These are phyloP conservation scores for Psidium guajava DNA, from an alignment of 345 rosid genomes.

Conservation along the genomic window DNA sequence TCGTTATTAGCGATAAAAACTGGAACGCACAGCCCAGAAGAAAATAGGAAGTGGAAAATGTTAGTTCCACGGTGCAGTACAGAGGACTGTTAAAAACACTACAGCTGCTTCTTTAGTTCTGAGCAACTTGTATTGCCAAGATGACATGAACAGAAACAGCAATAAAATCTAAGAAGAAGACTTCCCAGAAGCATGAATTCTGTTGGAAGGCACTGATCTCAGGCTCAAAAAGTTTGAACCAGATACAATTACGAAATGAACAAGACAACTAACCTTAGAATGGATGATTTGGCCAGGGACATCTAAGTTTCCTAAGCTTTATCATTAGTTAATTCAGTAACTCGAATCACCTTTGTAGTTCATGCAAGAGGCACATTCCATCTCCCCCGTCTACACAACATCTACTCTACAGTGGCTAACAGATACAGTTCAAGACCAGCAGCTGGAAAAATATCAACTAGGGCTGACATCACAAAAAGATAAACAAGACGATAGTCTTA, in stretches of 20 bases:
- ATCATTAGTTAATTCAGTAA: background rate
- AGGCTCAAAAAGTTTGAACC: background rate
- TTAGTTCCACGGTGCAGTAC: background rate
- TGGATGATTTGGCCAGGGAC: background rate
- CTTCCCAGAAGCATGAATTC: background rate
- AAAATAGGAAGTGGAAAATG: background rate
- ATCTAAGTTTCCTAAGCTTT: background rate
- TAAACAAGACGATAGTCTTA: background rate
- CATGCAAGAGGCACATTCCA: background rate
- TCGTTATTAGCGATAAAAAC: background rate
- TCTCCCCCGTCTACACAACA: background rate
- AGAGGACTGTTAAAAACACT: background rate
- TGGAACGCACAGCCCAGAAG: background rate
- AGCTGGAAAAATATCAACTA: background rate
- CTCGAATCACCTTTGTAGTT: background rate
- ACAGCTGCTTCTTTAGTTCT: background rate
- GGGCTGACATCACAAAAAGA: background rate
- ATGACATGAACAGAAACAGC: background rate
- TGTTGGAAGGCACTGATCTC: background rate
- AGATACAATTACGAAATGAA: background rate
- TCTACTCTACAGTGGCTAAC: background rate
- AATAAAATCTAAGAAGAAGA: background rate
- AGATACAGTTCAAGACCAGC: background rate
- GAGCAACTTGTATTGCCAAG: background rate
- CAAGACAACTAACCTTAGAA: background rate